Base-by-base conservation (phyloP, 2,329 filamentous ascomycete species). In the Paecilomyces formosus region DNA sequence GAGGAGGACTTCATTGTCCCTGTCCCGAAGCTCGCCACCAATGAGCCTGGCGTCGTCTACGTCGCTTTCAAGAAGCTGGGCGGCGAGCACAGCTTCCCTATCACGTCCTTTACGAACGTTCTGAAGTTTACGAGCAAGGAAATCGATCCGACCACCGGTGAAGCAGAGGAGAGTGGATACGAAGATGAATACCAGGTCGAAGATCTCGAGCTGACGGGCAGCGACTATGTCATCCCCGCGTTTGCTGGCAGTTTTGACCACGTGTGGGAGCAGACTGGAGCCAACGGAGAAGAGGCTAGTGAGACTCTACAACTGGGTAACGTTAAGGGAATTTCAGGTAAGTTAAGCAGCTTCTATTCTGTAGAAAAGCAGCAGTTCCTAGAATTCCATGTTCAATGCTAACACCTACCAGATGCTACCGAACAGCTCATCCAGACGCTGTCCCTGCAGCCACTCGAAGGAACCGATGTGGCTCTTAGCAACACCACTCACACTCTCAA, bases 101-200 rank as follows among this genome's bases (percentile, higher is more conserved):
- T 89, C 22, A 86, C 88, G 56, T 89, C 85, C 50, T 96, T 99
- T 76, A 91, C 90, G 64, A 99, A 97, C 76, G 80, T 90, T 45
- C 88, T 99, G 71, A 97, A 94, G 77, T 99, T 99, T 74, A 97
- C 92, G 18, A 94, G 88, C 80, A 97, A 97, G 79, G 94, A 99
- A 77, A 94, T 99, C 64, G 94, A 99, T 68, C 94, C 94, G 5
- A 89, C 89, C 26, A 96, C 90, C n/a, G 85, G 86, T 64, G 92
- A 97, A 76, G 90, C 93, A 0, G 94, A 99, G 74, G 92, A 96
- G 15, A 83, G 79, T 53, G 94, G 94, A 53, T 97, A 97, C 74
- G 93, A 97, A 56, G 94, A 99, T 70, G 94, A 99, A 78, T 99
- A 99, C 72, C 90, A 97, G 77, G 89, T 97, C 60, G 91, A 94